phyloP scores from a whole-genome alignment of 169 alveolate species.

The Plasmodium relictum region DNA sequence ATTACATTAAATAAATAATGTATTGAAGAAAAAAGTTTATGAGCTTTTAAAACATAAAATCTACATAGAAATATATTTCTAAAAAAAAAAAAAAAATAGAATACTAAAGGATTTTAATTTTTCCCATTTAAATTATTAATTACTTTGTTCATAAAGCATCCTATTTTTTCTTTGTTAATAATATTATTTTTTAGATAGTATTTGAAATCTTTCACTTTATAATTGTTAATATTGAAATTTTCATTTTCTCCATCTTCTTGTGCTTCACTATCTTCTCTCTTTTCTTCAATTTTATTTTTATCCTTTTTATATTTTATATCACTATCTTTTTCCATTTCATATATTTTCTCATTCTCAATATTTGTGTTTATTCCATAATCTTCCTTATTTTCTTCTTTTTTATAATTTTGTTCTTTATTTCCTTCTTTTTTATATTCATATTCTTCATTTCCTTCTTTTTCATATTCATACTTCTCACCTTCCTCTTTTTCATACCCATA shows the following conservation, averaged over 20 bases:
- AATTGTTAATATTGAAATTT: not conserved
- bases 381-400: not conserved
- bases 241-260: not conserved
- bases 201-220: constrained; percentile 2
- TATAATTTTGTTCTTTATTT: not conserved
- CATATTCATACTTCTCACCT: too few relatives aligned
- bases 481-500: too few relatives aligned
- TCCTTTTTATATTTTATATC: not conserved
- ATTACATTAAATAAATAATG: too few relatives aligned
- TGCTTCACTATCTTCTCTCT: not conserved
- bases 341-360: too few relatives aligned
- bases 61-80: too few relatives aligned
- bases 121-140: constrained; percentile 9
- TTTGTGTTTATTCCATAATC: too few relatives aligned
- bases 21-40: too few relatives aligned
- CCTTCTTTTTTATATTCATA: not conserved
- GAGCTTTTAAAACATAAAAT: too few relatives aligned
- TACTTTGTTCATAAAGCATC: not conserved
- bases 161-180: constrained; percentile 7
- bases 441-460: not conserved
- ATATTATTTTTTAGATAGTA: constrained; percentile 1
- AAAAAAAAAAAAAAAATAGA: too few relatives aligned
- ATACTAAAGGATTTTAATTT: not conserved
- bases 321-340: not conserved
- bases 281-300: not conserved